A percentile compares a stretch with the other conserved stretches of the same genome.
phyloP scores from a whole-genome alignment of 2,329 filamentous ascomycete genomes.

The Cryphonectria naterciae region DNA sequence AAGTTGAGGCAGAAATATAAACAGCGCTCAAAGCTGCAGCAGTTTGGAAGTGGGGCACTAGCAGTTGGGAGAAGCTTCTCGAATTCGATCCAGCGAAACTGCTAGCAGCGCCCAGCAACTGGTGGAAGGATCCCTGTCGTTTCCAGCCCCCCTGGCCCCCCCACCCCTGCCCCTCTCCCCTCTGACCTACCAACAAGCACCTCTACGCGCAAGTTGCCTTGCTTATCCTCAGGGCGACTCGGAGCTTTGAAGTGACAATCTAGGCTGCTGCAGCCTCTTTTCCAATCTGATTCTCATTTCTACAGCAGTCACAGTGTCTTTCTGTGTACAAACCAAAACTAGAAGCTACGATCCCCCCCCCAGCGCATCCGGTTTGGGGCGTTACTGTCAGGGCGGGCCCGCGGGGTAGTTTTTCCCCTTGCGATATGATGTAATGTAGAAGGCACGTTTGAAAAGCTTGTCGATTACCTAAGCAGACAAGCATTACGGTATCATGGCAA shows the following conservation, averaged over 20 bases:
- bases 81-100: slow-evolving; percentile 24
- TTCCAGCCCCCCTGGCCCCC: slow-evolving; percentile 1
- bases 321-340: not conserved
- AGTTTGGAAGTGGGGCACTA: slow-evolving; percentile 27
- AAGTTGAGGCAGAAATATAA: slow-evolving; percentile 25
- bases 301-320: not conserved
- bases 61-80: slow-evolving; percentile 26
- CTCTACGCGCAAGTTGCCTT: not conserved
- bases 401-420: not conserved
- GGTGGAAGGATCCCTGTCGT: not conserved
- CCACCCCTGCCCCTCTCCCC: not conserved
- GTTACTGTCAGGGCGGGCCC: slow-evolving; percentile 3
- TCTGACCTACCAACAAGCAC: not conserved
- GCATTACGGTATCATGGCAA: not conserved
- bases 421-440: slow-evolving; percentile 6
- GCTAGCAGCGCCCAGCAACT: slow-evolving; percentile 12
- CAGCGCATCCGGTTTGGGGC: slow-evolving; percentile 1
- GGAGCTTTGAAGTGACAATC: not conserved
- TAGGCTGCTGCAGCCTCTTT: not conserved
- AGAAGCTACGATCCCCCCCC: not conserved
- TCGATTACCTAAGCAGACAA: slow-evolving; percentile 8
- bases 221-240: not conserved
- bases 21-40: slow-evolving; percentile 22
- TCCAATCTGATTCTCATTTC: not conserved
- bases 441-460: slow-evolving; percentile 6